Evolutionary conservation across 73 alveolate genomes (phyloP), one percentile per base, ranked within the genome.

Genomic region (Paramecium tetraurelia): DNA sequence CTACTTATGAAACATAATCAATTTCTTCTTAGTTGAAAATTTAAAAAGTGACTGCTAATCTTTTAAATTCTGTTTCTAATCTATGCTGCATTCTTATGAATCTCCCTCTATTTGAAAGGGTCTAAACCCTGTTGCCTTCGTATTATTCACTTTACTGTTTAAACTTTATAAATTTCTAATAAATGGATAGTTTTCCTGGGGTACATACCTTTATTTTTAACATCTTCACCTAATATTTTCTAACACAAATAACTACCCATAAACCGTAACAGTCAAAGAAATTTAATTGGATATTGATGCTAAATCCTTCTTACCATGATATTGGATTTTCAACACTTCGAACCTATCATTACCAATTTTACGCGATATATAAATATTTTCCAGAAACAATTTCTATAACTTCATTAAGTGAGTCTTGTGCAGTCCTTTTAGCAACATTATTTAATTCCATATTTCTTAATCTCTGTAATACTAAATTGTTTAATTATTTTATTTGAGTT

Each of bases 381-480:
- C 94, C 94, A 70, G 94, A 85, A 24, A 12, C 46, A 6, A 84
- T 88, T 24, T 83, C 72, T 41, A 85, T 71, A 2, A 89, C 5
- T 29, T 83, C 77, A 53, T 89, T 83, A 29, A 92, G 85, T 33
- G 92, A 72, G 41, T 89, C 94, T 72, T 89, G 59, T 41, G 44
- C 90, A 21, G 31, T 24, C 90, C 0, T 80, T 48, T 43, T 22
- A 16, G 24, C 36, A 22, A 80, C 76, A 5, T 44, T 44, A 22
- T 20, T 48, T 48, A 10, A 44, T 44, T 80, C 11, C 90, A 18
- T 72, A 72, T n/a, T 40, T 33, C 46, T 72, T 20, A 18, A 4
- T 33, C 20, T 36, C 86, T 12, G 18, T 9, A 72, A 72, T 72
- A 21, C 86, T 2, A 72, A 4, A 72, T 72, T 72, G 6, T 68